Base-by-base conservation (phyloP, 371 early-diverging fungal genomes). In the Mortierella sp. region DNA sequence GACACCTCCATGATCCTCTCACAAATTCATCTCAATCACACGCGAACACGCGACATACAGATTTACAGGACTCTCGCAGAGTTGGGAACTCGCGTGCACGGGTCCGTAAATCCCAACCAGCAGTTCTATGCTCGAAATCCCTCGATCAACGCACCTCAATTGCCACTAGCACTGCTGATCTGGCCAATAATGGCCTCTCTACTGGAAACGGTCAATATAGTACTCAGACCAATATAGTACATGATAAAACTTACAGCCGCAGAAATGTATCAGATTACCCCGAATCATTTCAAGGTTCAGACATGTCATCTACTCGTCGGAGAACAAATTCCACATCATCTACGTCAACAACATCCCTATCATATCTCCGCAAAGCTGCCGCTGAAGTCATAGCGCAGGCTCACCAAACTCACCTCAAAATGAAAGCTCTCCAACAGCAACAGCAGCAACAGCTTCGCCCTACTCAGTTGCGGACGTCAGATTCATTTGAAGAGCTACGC, bases 321-420 rank as follows among this genome's bases (percentile, higher is more conserved):
- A 64, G 55, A 64, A 40, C 65, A 7, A 64, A 51, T 28, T 64
- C 65, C 2, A 59, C 34, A 43, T 59, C 67, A 13, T 67, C 67
- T 15, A 49, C 68, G 6, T 61, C 68, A 15, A 61, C 68, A 15
- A 49, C 61, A 12, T 67, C 68, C 26, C n/a, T 67, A 4, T 29
- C 68, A 2, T 68, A 68, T 26, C 68, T 68, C 34, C 68, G 60
- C n/a, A 54, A 42, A 23, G 68, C 68, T 23, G 68, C 68, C 29
- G 47, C 61, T 2, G 61, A 53, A 0, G 51, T 68, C 43, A 68
- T 68, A 28, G 68, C 68, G 4, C 51, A 61, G 8, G 68, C 61
- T 13, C 68, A 68, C 40, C 61, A 61, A 22, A 61, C 47, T 8
- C 68, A 68, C 31, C 49, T 68, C 10, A 22, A 22, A 13, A 57